These are phyloP conservation scores for Pseudohalonectria lignicola DNA, from an alignment of 2,329 filamentous ascomycete species.

Conservation along the genomic window DNA sequence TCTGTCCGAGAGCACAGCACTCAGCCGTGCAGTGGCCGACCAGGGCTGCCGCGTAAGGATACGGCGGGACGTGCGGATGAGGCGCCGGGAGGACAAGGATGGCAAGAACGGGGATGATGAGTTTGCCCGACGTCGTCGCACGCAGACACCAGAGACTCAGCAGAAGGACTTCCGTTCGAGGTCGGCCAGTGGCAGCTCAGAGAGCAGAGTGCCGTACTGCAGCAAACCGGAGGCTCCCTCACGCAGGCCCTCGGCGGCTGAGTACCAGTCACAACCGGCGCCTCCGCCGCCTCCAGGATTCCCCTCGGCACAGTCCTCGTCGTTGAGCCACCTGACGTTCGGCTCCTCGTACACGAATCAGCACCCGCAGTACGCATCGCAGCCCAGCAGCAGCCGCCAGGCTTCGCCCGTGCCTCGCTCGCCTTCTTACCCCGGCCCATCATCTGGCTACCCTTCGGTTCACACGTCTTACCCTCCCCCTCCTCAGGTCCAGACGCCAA, in stretches of 20 bases:
- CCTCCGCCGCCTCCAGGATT: constrained; percentile 5
- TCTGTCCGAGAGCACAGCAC: constrained; percentile 73
- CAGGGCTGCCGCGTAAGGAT: constrained; percentile 96
- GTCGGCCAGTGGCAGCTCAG: constrained; percentile 17
- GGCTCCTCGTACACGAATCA: constrained; percentile 12
- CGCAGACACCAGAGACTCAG: constrained; percentile 18
- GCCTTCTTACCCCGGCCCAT: constrained; percentile 16
- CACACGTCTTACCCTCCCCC: constrained; percentile 1
- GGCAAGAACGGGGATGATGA: constrained; percentile 16
- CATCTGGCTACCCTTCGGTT: constrained; percentile 6
- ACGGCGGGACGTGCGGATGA: constrained; percentile 55
- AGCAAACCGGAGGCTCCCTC: constrained; percentile 12
- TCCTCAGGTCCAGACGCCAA: constrained; percentile 3
- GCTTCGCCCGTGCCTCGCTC: constrained; percentile 19
- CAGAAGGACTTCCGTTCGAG: constrained; percentile 16
- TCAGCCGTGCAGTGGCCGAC: constrained; percentile 87
- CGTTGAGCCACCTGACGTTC: constrained; percentile 15
- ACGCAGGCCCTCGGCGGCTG: constrained; percentile 19
- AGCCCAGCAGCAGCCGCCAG: constrained; percentile 10
- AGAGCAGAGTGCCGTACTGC: constrained; percentile 13
- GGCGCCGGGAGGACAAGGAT: constrained; percentile 36
- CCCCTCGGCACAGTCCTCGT: constrained; percentile 3
- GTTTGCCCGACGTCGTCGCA: constrained; percentile 17
- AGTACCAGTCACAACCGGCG: constrained; percentile 15
- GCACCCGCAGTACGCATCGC: constrained; percentile 12